Evolutionary conservation across 108 stramenopile species (phyloP).

Genomic region (Aurantiochytrium sp.): DNA sequence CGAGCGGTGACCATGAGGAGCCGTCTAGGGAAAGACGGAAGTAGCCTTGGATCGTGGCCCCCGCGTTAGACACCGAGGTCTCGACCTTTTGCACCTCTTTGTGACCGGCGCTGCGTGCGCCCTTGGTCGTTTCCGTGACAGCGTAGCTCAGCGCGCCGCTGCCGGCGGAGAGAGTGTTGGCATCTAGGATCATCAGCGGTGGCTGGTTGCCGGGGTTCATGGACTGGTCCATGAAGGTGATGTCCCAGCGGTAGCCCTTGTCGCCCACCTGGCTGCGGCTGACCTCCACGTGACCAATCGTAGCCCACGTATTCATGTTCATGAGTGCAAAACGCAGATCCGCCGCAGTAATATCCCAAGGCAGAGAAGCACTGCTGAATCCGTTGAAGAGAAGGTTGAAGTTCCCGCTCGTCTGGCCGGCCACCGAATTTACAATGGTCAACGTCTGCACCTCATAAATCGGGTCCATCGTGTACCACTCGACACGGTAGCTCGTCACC

Average conservation of each 20-base stretch:
- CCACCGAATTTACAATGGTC: neutral
- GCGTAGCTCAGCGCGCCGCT: neutral
- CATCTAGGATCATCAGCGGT: neutral
- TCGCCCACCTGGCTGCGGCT: neutral
- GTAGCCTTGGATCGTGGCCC: conserved; percentile 43
- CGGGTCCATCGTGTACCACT: conserved; percentile 45
- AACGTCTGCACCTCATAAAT: conserved; percentile 49
- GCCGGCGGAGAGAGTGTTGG: neutral
- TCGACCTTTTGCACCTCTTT: neutral
- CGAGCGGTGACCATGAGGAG: neutral
- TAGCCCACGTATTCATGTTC: conserved; percentile 47
- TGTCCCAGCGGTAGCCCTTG: conserved; percentile 60
- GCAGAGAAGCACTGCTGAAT: neutral
- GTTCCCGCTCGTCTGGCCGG: neutral
- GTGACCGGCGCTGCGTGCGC: neutral
- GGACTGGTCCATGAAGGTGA: conserved; percentile 57
- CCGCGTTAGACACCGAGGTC: conserved; percentile 10
- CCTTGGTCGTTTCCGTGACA: neutral
- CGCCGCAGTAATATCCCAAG: neutral
- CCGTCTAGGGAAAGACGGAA: conserved; percentile 60
- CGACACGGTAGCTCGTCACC: conserved; percentile 48
- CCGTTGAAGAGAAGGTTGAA: neutral
- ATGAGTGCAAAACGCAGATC: conserved; percentile 45
- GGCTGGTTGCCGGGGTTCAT: conserved; percentile 59
- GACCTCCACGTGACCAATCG: neutral